Conservation (phyloP, 1,139 yeast genomes). For the Pichia sp. region DNA sequence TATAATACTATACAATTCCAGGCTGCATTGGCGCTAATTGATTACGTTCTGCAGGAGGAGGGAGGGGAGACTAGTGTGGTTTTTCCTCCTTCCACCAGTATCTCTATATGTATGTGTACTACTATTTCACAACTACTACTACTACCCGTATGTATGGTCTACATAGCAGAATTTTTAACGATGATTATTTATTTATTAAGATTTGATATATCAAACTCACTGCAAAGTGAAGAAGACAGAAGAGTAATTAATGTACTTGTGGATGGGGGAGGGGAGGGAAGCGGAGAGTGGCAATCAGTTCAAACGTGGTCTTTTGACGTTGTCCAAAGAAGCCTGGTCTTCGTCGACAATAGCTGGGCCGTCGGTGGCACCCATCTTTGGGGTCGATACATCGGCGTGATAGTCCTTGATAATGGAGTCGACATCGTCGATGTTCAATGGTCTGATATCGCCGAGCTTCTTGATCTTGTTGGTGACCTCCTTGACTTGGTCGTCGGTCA, state of each 20-base stretch:
- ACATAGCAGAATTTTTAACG: slow-evolving; percentile 4
- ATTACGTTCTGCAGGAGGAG: background rate
- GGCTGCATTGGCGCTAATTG: background rate
- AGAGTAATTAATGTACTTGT: background rate
- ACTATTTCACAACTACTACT: background rate
- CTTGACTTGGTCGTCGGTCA: slow-evolving; percentile 91
- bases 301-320: slow-evolving; percentile 31
- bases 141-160: background rate
- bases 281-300: background rate
- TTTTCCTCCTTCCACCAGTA: background rate
- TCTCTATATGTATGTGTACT: background rate
- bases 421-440: slow-evolving; percentile 91
- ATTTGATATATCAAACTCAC: background rate
- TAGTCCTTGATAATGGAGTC: slow-evolving; percentile 93
- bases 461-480: slow-evolving; percentile 92
- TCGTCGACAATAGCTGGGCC: slow-evolving; percentile 29
- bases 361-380: slow-evolving; percentile 25
- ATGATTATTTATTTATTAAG: slow-evolving; percentile 10
- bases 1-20: background rate
- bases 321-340: slow-evolving; percentile 23
- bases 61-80: background rate
- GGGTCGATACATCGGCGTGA: slow-evolving; percentile 54
- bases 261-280: background rate
- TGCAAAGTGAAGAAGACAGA: background rate
- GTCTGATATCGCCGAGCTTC: slow-evolving; percentile 91